Base-by-base conservation (phyloP, 257 asterid genomes). In the Nemophila menziesii region DNA sequence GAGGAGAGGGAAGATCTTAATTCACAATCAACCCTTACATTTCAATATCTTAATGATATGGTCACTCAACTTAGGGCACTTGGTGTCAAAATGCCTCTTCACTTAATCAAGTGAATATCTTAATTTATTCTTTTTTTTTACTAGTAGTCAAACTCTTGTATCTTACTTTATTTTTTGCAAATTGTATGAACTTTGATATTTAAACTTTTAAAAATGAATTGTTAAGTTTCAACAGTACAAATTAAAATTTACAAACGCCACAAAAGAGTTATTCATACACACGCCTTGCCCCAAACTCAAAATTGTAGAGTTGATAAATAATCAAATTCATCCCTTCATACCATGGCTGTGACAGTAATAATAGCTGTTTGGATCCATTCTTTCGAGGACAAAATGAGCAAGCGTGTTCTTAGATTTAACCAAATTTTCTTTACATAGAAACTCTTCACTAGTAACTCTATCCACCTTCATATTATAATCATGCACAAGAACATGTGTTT, bases 401-500 rank as follows among this genome's bases (percentile, higher is more conserved):
- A 87, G 49, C 67, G 59, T 68, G 33, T 68, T 95, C 33, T 67
- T 80, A 0, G 77, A 65, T 34, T 78, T 77, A 49, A 77, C 81
- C 81, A 83, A 16, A 64, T 87, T 83, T 44, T 77, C 92, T 49
- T 71, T 68, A 43, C 93, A 87, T 58, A 83, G 22, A 41, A 82
- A 87, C 74, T 87, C 95, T 5, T 87, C 92, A 33, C 95, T 73
- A 22, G 80, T 60, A 0, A 60, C 42, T 14, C 73, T 56, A 18
- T 87, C 95, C 55, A 71, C 92, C 43, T 68, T 61, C 64, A 68
- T 75, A 20, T 77, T 69, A 39, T 55, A 73, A 61, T 87, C 97
- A 3, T 87, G 97, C 48, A 87, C 92, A 14, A 87, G 78, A 0
- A 87, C 72, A 21, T 87, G 92, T 1, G 97, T 87, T 45, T 65